Base-by-base conservation (phyloP, 768 basidiomycete species). In the Pisolithus sp. region DNA sequence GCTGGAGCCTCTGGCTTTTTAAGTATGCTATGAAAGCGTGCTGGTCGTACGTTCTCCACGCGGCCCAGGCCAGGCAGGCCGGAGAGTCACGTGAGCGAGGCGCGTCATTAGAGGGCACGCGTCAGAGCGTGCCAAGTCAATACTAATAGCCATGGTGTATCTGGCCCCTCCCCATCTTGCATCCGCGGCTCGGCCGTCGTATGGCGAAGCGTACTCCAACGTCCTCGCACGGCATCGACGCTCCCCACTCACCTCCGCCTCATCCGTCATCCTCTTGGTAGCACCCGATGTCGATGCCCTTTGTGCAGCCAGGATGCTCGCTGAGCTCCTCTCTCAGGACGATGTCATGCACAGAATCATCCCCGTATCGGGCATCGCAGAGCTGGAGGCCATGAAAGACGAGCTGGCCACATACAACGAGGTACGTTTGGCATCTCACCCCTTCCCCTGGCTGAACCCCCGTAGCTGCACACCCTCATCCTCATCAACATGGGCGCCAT, bases 401-500 rank as follows among this genome's bases (percentile, higher is more conserved):
- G 85, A 89, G 54, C 77, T 93, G 31, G 68, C 77, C 7, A 72
- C 76, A 1, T 81, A 84, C 57, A 68, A 75, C 40, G 89, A 93
- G 72, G 90, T 91, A 58, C 53, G 73, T 53, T 50, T 48, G 40
- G 24, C 30, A 30, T 2, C 18, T 34, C 37, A 18, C 42, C 47
- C 12, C 50, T 46, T 43, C 39, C 13, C 9, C 31, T 34, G 47
- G 36, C 37, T 59, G 23, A 53, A 47, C 30, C 36, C 23, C 26
- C 42, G 6, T 55, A 93, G 89, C 73, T 95, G 23, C 90, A 90
- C 61, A 93, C 93, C 4, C 77, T 99, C 46, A 82, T 99, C 46
- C 77, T 99, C 41, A 70, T 99, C 46, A 95, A 95, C 59, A 89
- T 99, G 73, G 96, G 96, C 38, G 83, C 86, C 1, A 81, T 93